Percentiles rank a stretch among this genome's conserved stretches.
Evolutionary conservation across 1,284 basidiomycete genomes (phyloP).

Genomic region (Rhodotorula sp.): DNA sequence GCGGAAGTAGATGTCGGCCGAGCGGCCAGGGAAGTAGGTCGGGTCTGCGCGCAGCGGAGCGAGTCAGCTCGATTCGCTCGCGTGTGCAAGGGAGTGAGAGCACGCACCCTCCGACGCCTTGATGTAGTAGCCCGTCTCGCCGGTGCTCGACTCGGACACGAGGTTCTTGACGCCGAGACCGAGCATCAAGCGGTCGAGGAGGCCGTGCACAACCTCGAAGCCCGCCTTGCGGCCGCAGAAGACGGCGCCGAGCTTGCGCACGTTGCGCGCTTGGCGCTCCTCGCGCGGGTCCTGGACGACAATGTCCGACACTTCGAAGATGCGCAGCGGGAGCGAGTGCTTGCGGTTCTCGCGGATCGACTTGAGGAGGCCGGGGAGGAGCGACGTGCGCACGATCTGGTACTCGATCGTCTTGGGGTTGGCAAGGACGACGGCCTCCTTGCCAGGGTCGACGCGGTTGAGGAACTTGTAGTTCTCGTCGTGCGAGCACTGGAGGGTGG

Average conservation of each 20-base stretch:
- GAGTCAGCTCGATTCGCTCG: neutral
- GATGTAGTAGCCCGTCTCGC: conserved; percentile 81
- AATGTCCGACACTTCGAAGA: conserved; percentile 93
- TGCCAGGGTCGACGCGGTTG: conserved; percentile 79
- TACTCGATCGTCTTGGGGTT: conserved; percentile 98
- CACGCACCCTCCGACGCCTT: conserved; percentile 74
- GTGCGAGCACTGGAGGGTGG: conserved; percentile 74
- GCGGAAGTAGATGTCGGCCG: conserved; percentile 86
- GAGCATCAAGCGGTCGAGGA: conserved; percentile 91
- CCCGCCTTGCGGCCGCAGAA: conserved; percentile 92
- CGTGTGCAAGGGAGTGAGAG: neutral
- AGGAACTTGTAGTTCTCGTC: conserved; percentile 97
- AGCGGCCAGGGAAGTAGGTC: conserved; percentile 91
- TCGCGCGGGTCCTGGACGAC: conserved; percentile 77
- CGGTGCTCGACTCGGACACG: conserved; percentile 50
- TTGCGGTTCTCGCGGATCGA: conserved; percentile 95
- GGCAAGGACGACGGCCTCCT: conserved; percentile 81
- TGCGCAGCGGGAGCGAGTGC: conserved; percentile 84
- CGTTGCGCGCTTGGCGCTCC: conserved; percentile 85
- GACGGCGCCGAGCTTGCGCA: conserved; percentile 81
- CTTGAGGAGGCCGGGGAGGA: conserved; percentile 93
- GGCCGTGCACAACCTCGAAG: conserved; percentile 94
- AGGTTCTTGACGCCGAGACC: conserved; percentile 88
- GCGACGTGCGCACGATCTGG: conserved; percentile 93
- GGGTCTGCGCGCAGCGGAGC: conserved; percentile 61